Conservation (phyloP, 2,329 filamentous ascomycete genomes). For the Alternaria ethzedia region DNA sequence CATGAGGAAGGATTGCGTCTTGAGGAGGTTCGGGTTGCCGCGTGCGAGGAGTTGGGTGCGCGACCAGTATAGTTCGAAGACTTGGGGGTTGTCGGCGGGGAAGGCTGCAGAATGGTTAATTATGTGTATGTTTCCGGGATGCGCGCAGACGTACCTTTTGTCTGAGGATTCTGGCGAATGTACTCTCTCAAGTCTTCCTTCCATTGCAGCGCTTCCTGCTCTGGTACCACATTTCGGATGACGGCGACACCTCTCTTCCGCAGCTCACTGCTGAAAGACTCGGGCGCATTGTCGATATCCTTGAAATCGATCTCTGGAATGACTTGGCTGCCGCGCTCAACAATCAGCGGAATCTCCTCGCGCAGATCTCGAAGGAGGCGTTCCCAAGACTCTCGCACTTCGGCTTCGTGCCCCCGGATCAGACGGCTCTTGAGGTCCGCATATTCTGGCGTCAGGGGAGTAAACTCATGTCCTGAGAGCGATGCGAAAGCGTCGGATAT, state of each 20-base stretch:
- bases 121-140: not conserved
- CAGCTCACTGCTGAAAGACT: slow-evolving; percentile 63
- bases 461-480: slow-evolving; percentile 55
- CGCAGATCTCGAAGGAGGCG: slow-evolving; percentile 52
- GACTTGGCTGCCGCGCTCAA: slow-evolving; percentile 49
- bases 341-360: slow-evolving; percentile 55
- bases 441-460: slow-evolving; percentile 54
- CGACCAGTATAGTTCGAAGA: slow-evolving; percentile 60
- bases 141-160: slow-evolving; percentile 37
- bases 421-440: slow-evolving; percentile 54
- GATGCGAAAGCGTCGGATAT: slow-evolving; percentile 60
- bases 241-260: slow-evolving; percentile 63
- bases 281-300: slow-evolving; percentile 56
- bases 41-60: slow-evolving; percentile 56
- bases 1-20: slow-evolving; percentile 56
- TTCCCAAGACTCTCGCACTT: slow-evolving; percentile 55
- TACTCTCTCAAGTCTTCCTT: slow-evolving; percentile 55
- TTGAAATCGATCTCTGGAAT: slow-evolving; percentile 57
- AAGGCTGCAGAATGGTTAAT: slow-evolving; percentile 47
- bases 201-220: slow-evolving; percentile 53
- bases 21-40: slow-evolving; percentile 55
- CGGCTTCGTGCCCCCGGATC: slow-evolving; percentile 56
- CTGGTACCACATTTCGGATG: slow-evolving; percentile 53
- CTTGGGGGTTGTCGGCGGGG: slow-evolving; percentile 56
- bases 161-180: slow-evolving; percentile 55